phyloP scores from a whole-genome alignment of 106 monocot species.

The Ottelia alismoides region DNA sequence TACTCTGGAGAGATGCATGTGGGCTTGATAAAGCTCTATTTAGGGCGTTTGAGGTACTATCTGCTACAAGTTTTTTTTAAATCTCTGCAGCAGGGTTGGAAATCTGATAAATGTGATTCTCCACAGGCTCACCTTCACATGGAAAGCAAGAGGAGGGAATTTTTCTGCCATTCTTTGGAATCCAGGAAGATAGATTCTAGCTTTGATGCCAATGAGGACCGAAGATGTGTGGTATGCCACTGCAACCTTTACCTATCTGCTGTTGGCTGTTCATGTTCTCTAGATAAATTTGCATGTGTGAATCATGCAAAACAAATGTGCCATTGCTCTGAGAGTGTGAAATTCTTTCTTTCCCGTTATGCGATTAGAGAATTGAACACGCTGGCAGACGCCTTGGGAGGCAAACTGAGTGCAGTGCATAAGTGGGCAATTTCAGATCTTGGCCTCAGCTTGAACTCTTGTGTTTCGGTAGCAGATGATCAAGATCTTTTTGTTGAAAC shows the following conservation, averaged over 20 bases:
- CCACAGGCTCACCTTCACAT: too few species aligned
- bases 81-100: too few species aligned
- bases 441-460: slow-evolving; percentile 28
- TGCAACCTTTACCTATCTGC: slow-evolving; percentile 82
- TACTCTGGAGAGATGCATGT: too few species aligned
- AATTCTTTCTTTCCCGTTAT: slow-evolving; percentile 58
- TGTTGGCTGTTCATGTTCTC: slow-evolving; percentile 53
- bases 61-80: too few species aligned
- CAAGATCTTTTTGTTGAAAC: not conserved
- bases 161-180: too few species aligned
- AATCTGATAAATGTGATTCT: too few species aligned
- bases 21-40: too few species aligned
- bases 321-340: slow-evolving; percentile 41
- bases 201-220: slow-evolving; percentile 56
- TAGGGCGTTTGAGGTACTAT: too few species aligned
- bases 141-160: too few species aligned
- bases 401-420: slow-evolving; percentile 62
- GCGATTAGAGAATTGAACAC: slow-evolving; percentile 56
- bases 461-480: slow-evolving; percentile 2
- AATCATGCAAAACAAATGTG: slow-evolving; percentile 68
- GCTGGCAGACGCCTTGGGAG: slow-evolving; percentile 56
- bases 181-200: slow-evolving; percentile 52
- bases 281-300: slow-evolving; percentile 69
- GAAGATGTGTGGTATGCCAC: slow-evolving; percentile 67
- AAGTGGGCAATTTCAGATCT: slow-evolving; percentile 62